Evolutionary conservation across 2,329 filamentous ascomycete species (phyloP).

Genomic region (Fusarium drepaniforme): DNA sequence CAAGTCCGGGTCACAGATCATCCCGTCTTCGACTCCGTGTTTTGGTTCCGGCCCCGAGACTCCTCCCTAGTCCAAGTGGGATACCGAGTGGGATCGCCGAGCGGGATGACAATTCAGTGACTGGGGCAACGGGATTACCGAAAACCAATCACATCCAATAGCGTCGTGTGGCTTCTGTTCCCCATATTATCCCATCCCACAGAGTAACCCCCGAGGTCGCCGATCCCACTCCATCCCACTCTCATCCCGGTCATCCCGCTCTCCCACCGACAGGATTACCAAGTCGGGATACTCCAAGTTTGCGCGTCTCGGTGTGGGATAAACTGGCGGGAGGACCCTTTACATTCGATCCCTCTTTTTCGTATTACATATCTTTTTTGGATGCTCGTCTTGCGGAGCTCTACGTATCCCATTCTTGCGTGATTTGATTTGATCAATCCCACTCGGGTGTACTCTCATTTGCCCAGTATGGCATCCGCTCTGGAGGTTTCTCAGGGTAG

Average conservation of each 20-base stretch:
- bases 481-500: conserved; percentile 40
- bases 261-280: conserved; percentile 39
- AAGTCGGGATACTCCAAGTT: conserved; percentile 27
- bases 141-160: conserved; percentile 3
- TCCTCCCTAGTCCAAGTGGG: conserved; percentile 15
- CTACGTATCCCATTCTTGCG: not conserved
- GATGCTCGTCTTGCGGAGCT: not conserved
- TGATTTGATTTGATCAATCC: conserved; percentile 18
- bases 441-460: conserved; percentile 23
- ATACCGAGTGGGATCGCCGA: conserved; percentile 30
- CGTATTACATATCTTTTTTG: conserved; percentile 8
- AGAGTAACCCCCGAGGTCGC: not conserved
- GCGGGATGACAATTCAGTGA: conserved; percentile 10
- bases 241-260: conserved; percentile 33
- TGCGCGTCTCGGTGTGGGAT: conserved; percentile 13
- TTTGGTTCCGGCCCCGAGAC: not conserved
- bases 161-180: not conserved
- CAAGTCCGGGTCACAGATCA: not conserved
- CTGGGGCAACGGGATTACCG: not conserved
- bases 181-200: conserved; percentile 5
- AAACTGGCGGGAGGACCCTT: conserved; percentile 1
- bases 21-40: not conserved
- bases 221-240: conserved; percentile 33
- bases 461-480: conserved; percentile 16
- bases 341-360: not conserved